A percentile compares a stretch with the other conserved stretches of the same genome.
phyloP scores from a whole-genome alignment of 139 green algal genomes.

The Haematococcus sp. region DNA sequence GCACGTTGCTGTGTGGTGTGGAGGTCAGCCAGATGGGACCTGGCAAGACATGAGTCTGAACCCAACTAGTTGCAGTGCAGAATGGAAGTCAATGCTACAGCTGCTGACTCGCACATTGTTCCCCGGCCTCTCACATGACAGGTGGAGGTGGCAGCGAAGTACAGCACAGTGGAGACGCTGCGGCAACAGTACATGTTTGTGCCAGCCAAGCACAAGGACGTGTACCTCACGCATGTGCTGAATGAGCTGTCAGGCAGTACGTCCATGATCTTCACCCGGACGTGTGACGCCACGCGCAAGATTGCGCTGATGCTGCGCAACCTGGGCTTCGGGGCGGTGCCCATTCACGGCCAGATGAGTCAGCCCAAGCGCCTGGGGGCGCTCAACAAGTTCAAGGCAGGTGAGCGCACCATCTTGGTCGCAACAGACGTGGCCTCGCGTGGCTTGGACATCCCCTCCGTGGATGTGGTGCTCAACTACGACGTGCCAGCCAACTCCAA shows the following conservation, averaged over 20 bases:
- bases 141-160: constrained; percentile 95
- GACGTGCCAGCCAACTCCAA: constrained; percentile 93
- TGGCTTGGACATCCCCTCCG: constrained; percentile 93
- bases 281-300: constrained; percentile 87
- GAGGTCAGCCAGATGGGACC: too few species aligned
- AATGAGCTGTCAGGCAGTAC: constrained; percentile 80
- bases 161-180: constrained; percentile 95
- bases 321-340: constrained; percentile 93
- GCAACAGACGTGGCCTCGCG: constrained; percentile 88
- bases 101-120: too few species aligned
- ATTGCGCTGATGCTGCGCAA: constrained; percentile 94
- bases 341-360: constrained; percentile 98
- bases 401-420: constrained; percentile 63
- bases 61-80: too few species aligned
- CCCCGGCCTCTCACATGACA: not conserved
- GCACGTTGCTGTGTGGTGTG: too few species aligned
- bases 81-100: too few species aligned
- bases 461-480: constrained; percentile 97
- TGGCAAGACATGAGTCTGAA: too few species aligned
- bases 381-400: constrained; percentile 97
- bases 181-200: constrained; percentile 98
- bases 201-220: constrained; percentile 99
- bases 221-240: constrained; percentile 86
- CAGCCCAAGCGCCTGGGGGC: constrained; percentile 95
- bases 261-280: constrained; percentile 94